A percentile compares a stretch with the other conserved stretches of the same genome.
Conservation (phyloP, 495 filamentous ascomycete species). For the Tuber melanosporum region DNA sequence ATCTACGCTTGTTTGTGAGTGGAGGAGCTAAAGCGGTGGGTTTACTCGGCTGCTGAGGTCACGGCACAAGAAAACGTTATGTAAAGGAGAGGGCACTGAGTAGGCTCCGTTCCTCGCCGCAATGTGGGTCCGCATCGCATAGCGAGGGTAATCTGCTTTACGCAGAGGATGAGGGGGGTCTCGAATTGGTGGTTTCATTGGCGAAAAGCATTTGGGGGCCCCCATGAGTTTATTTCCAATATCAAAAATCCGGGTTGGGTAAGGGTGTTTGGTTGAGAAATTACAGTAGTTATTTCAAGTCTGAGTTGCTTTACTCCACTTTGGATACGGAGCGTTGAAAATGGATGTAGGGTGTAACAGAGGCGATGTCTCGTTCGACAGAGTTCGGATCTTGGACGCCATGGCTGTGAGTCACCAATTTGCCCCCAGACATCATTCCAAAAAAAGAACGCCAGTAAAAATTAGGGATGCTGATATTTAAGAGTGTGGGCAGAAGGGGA, state of each 20-base stretch:
- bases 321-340: background rate
- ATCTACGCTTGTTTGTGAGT: constrained; percentile 68
- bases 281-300: background rate
- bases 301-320: background rate
- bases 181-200: constrained; percentile 57
- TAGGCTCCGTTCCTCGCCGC: constrained; percentile 64
- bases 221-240: background rate
- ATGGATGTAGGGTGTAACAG: background rate
- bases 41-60: constrained; percentile 61
- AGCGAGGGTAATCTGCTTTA: constrained; percentile 60
- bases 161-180: constrained; percentile 63
- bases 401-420: background rate
- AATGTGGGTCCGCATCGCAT: constrained; percentile 75
- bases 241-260: background rate
- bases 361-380: background rate
- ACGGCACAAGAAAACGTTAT: constrained; percentile 63
- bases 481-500: background rate
- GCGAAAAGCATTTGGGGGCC: constrained; percentile 60
- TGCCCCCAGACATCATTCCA: background rate
- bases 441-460: background rate
- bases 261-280: background rate
- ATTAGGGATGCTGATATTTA: background rate
- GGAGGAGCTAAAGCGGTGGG: constrained; percentile 62
- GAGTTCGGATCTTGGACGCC: background rate
- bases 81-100: constrained; percentile 60